Base-by-base conservation (phyloP, 1,284 basidiomycete species). In the Ganoderma sinense region DNA sequence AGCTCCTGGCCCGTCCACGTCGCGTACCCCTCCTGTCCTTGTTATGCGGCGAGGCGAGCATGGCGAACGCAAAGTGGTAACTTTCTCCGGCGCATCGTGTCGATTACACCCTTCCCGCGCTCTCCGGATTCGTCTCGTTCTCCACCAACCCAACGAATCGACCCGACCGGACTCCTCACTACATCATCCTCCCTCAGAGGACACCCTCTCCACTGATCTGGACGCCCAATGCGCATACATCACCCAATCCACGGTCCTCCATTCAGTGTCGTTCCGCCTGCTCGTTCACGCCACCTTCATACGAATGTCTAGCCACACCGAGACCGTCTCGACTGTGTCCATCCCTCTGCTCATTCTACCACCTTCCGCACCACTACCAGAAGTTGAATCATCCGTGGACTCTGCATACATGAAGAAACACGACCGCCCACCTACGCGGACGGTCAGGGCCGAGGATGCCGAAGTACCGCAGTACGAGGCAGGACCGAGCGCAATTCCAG, bases 391-490 rank as follows among this genome's bases (percentile, higher is more conserved):
- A 64, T 87, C 87, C 59, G 80, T 94, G 36, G 92, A 92, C 72
- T 85, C 84, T 23, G 92, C 91, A 8, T 95, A 95, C 78, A 88
- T 88, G 75, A 95, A 95, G 84, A 95, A 95, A 77, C 93, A 95
- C 75, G 94, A 95, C 75, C 86, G 86, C 8, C 94, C 93, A 16
- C 94, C 94, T 2, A 78, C 85, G 4, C 87, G 84, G 74, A 95
- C 93, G 0, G 86, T 90, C 43, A 84, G 93, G 62, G 80, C 85
- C 41, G 92, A 93, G 66, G 93, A 94, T 64, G 71, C 72, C 6
- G 93, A 94, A 41, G 87, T 85, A 13, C 92, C 91, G 60, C 83
- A 85, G 75, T 92, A 92, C 77, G 87, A 89, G 41, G 90, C 93
- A 8, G 93, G 93, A 7, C 93, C 93, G 29, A 94, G 93, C 75